A percentile compares a stretch with the other conserved stretches of the same genome.
Conservation (phyloP, 1,284 basidiomycete genomes). For the Omphalotus olearius region DNA sequence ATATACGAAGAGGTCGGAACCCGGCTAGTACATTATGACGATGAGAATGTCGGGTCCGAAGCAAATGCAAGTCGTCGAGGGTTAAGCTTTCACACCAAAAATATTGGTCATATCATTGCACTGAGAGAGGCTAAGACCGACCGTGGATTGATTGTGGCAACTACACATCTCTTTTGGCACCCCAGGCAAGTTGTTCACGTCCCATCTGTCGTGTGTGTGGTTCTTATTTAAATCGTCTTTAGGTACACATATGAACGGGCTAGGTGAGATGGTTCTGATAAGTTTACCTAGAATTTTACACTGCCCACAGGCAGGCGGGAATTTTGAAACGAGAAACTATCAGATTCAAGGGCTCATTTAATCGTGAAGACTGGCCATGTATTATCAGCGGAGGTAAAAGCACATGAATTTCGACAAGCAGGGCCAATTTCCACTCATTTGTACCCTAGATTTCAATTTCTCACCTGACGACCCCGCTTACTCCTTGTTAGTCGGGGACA, state of each 20-base stretch:
- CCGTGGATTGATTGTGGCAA: conserved; percentile 68
- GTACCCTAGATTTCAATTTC: conserved; percentile 83
- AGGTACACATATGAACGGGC: conserved; percentile 88
- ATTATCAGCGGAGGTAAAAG: conserved; percentile 77
- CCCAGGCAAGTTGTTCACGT: conserved; percentile 53
- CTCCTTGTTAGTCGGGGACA: conserved; percentile 67
- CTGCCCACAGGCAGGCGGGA: conserved; percentile 55
- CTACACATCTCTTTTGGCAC: conserved; percentile 94
- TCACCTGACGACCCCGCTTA: conserved; percentile 85
- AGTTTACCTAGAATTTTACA: neutral
- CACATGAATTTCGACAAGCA: neutral
- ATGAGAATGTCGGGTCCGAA: conserved; percentile 44
- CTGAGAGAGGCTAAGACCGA: conserved; percentile 42
- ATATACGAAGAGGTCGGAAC: conserved; percentile 45
- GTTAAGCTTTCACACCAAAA: conserved; percentile 73
- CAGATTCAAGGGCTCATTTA: conserved; percentile 50
- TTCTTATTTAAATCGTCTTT: neutral
- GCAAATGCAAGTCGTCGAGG: conserved; percentile 42
- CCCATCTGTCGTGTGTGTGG: no score
- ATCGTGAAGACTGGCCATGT: conserved; percentile 62
- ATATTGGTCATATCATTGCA: conserved; percentile 76
- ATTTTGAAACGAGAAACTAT: conserved; percentile 68
- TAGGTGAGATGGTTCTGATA: conserved; percentile 38
- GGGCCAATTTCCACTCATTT: conserved; percentile 1
- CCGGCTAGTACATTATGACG: conserved; percentile 61